Conservation (phyloP, 164 flowering plant genomes). For the Aristolochia californica region DNA sequence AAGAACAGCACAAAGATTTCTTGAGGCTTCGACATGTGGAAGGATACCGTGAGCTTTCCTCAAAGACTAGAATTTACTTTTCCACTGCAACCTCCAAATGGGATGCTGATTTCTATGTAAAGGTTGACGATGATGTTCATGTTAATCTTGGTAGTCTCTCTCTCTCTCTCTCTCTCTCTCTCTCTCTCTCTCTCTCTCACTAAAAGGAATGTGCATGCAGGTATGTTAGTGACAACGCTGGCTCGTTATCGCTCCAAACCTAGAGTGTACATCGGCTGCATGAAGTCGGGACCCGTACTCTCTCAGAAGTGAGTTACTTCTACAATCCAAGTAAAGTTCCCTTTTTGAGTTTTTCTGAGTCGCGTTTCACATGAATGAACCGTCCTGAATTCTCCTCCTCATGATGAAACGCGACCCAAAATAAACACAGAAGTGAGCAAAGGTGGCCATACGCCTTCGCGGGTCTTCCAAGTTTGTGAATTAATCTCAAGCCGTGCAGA, state of each 20-base stretch:
- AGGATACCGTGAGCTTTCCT: slow-evolving; percentile 75
- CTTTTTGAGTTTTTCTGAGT: neutral
- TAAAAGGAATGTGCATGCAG: slow-evolving; percentile 13
- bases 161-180: neutral
- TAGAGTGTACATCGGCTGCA: slow-evolving; percentile 69
- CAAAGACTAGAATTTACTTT: slow-evolving; percentile 66
- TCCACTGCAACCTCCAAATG: slow-evolving; percentile 54
- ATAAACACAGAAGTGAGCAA: no score
- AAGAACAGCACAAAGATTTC: slow-evolving; percentile 51
- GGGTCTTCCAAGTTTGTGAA: no score
- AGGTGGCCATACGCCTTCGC: no score
- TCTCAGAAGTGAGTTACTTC: slow-evolving; percentile 48
- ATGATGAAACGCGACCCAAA: no score
- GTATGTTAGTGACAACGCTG: slow-evolving; percentile 39
- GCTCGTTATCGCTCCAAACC: slow-evolving; percentile 43
- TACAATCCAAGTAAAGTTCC: neutral
- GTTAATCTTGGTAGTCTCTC: slow-evolving; percentile 45
- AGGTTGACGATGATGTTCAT: slow-evolving; percentile 87
- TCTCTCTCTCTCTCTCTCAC: neutral
- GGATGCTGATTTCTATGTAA: slow-evolving; percentile 82
- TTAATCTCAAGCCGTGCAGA: neutral
- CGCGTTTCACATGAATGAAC: no score
- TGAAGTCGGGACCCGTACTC: slow-evolving; percentile 94
- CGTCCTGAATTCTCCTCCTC: no score
- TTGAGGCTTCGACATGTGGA: slow-evolving; percentile 65